Conservation (phyloP, 305 asterid species). For the Rubia peregrina region DNA sequence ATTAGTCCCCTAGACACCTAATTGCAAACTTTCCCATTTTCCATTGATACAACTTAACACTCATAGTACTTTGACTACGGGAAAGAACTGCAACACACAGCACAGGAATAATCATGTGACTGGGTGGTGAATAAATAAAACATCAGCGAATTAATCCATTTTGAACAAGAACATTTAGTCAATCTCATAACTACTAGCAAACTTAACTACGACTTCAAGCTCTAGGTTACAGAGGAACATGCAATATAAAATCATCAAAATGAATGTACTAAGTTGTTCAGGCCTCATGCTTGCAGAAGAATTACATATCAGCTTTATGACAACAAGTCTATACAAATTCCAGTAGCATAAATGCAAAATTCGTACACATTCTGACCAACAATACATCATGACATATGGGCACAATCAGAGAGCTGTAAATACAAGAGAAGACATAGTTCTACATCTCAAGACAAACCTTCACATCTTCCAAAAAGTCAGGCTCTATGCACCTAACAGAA, state of each 20-base stretch:
- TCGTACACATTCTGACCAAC: not conserved
- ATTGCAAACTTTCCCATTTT: not conserved
- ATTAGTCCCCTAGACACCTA: not conserved
- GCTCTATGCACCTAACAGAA: constrained; percentile 28
- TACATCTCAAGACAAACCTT: constrained; percentile 42
- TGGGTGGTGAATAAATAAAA: not conserved
- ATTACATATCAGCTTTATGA: not conserved
- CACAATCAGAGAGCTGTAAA: not conserved
- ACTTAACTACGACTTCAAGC: not conserved
- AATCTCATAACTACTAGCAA: not conserved
- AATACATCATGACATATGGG: not conserved
- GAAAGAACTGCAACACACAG: not conserved
- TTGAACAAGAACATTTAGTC: not conserved
- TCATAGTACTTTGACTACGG: not conserved
- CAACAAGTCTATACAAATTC: not conserved
- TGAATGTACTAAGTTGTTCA: not conserved
- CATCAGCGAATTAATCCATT: not conserved
- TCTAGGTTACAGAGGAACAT: not conserved
- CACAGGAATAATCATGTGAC: not conserved
- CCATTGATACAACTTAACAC: not conserved
- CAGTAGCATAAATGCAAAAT: not conserved
- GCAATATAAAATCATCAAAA: not conserved
- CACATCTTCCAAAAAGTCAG: constrained; percentile 32
- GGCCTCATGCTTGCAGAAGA: not conserved
- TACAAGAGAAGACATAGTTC: constrained; percentile 5